These are phyloP conservation scores for Fonsecaea monophora DNA, from an alignment of 2,329 filamentous ascomycete genomes.

Conservation along the genomic window DNA sequence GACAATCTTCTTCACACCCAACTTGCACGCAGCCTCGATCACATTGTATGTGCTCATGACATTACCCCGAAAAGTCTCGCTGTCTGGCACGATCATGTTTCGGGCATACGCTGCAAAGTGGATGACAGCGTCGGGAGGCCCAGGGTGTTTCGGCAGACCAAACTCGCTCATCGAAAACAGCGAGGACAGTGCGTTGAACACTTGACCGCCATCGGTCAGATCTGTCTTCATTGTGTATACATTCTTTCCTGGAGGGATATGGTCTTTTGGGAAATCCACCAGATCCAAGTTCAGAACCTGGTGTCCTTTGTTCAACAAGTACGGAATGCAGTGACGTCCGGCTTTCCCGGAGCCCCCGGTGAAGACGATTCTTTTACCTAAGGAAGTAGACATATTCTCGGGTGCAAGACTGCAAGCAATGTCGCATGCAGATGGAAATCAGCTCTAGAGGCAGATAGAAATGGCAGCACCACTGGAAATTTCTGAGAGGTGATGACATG, in stretches of 20 bases:
- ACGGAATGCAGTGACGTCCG: conserved; percentile 61
- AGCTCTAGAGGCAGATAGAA: neutral
- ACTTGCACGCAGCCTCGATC: conserved; percentile 67
- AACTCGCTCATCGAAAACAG: conserved; percentile 63
- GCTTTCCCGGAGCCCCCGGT: conserved; percentile 65
- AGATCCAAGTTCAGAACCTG: conserved; percentile 64
- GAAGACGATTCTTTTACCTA: conserved; percentile 56
- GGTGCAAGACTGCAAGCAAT: neutral
- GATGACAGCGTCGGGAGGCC: conserved; percentile 65
- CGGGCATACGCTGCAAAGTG: conserved; percentile 67
- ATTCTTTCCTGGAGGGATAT: conserved; percentile 47
- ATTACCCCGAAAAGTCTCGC: conserved; percentile 65
- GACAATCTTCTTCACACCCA: conserved; percentile 68
- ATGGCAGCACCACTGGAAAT: neutral
- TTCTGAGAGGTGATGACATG: conserved; percentile 29
- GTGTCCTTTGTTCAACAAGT: conserved; percentile 59
- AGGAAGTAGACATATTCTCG: conserved; percentile 26
- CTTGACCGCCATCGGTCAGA: conserved; percentile 62
- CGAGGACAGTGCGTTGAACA: conserved; percentile 62
- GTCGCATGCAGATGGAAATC: neutral
- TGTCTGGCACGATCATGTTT: conserved; percentile 68
- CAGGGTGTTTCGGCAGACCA: conserved; percentile 50
- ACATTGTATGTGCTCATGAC: conserved; percentile 66
- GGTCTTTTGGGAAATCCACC: conserved; percentile 46
- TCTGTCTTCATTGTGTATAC: conserved; percentile 64